Evolutionary conservation across 2,329 filamentous ascomycete species (phyloP), one percentile per base, ranked within the genome.

Genomic region (Plenodomus biglobosus): DNA sequence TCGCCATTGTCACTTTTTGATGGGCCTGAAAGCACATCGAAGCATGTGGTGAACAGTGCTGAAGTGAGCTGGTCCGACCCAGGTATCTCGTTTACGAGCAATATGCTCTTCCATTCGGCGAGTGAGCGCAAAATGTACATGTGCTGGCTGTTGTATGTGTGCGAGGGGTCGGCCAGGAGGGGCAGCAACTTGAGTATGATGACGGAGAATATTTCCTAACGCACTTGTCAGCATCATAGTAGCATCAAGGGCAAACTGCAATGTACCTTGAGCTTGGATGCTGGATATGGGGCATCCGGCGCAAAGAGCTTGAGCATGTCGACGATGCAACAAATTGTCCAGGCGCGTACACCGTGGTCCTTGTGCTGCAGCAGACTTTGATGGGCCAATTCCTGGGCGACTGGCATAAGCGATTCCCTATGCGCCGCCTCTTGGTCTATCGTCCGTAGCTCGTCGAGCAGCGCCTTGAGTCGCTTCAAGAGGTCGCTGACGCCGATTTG

Each of bases 261-360:
- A 21, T 42, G 10, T 73, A 92, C 91, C 86, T 95, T 96, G 55
- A 97, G 80, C 75, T 97, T 92, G 50, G 88, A 85, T 35, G 84
- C 85, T 19, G 90, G 95, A 73, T 95, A 97, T 16, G 94, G 94
- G 69, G 94, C 94, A 78, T 97, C 87, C 0, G 94, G 94, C 21
- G 94, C 94, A 74, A 90, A 96, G 48, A 99, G 81, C 62, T 89
- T 87, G 68, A 99, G 82, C 59, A 99, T 88, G 70, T 99, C 94
- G 45, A 96, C 91, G 52, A 97, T 79, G 70, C 92, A 97, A 65
- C 89, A 89, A 37, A 91, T 86, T 24, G 89, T 84, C 77, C 88
- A 96, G 20, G 94, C 92, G 72, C 88, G 87, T 56, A 99, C 91
- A 46, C 94, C 94, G 57, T 86, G 88, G 72, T 99, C 94, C 76